Evolutionary conservation across 371 early-diverging fungal genomes (phyloP).

Genomic region (Chytridiales sp.): DNA sequence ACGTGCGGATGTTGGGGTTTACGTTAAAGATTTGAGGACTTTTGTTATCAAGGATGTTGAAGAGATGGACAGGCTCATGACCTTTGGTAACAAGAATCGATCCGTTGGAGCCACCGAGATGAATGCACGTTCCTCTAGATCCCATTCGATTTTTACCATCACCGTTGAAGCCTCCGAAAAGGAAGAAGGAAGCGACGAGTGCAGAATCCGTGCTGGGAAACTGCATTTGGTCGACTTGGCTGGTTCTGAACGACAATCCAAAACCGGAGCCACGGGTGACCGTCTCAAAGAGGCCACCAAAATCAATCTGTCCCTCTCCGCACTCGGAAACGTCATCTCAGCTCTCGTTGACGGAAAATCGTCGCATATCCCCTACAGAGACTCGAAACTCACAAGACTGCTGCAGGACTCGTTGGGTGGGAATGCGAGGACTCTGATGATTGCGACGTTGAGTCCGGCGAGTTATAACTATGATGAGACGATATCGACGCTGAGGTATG

Average conservation of each 20-base stretch:
- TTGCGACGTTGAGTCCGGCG: constrained; percentile 79
- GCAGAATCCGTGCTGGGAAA: constrained; percentile 51
- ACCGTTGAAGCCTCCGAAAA: constrained; percentile 54
- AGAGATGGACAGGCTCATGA: constrained; percentile 58
- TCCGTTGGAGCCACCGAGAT: constrained; percentile 64
- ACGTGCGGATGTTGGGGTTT: constrained; percentile 55
- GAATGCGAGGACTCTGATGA: constrained; percentile 75
- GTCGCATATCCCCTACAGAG: constrained; percentile 85
- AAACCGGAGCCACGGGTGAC: constrained; percentile 79
- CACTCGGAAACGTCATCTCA: constrained; percentile 92
- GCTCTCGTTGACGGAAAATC: constrained; percentile 82
- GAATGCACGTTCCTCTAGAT: constrained; percentile 62
- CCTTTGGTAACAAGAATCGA: constrained; percentile 56
- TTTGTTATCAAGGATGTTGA: constrained; percentile 53
- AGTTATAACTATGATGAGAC: constrained; percentile 78
- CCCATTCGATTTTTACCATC: constrained; percentile 68
- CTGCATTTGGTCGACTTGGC: constrained; percentile 94
- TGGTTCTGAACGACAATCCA: constrained; percentile 87
- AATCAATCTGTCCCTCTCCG: constrained; percentile 92
- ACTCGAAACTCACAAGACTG: constrained; percentile 83
- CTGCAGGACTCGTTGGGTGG: constrained; percentile 68
- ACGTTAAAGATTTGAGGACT: constrained; percentile 56
- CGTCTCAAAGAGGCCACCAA: constrained; percentile 88
- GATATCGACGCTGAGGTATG: constrained; percentile 81
- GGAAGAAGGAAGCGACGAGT: constrained; percentile 36